Evolutionary conservation across 192 early-diverging fungal species (phyloP).

Genomic region (Backusella morwellensis): DNA sequence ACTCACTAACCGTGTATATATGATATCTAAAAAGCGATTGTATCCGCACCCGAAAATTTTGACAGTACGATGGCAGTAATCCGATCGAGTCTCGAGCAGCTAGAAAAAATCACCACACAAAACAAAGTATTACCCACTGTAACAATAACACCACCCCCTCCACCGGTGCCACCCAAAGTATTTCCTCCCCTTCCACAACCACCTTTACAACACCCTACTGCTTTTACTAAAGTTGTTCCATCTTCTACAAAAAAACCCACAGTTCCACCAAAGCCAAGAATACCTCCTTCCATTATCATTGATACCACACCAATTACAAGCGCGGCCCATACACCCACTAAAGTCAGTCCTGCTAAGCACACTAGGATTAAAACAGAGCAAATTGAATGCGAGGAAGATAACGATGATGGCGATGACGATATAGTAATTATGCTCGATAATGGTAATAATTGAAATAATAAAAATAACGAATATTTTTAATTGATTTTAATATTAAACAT

Average conservation of each 20-base stretch:
- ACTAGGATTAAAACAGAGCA: constrained; percentile 1
- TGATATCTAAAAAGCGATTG: background rate
- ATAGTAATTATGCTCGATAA: constrained; percentile 22
- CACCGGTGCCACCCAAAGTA: constrained; percentile 25
- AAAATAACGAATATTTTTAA: background rate
- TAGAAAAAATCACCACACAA: constrained; percentile 10
- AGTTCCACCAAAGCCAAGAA: constrained; percentile 48
- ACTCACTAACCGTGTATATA: background rate
- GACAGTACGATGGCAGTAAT: background rate
- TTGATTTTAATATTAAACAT: background rate
- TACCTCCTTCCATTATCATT: constrained; percentile 1
- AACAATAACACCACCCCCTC: background rate
- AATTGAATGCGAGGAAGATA: constrained; percentile 34
- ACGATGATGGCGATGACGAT: constrained; percentile 39
- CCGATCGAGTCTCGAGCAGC: constrained; percentile 10
- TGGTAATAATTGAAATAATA: background rate
- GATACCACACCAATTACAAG: constrained; percentile 8
- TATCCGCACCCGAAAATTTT: background rate
- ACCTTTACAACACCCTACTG: background rate
- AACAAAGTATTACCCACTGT: constrained; percentile 11
- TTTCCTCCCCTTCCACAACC: background rate
- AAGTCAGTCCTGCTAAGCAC: background rate
- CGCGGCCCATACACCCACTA: constrained; percentile 4
- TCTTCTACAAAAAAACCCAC: constrained; percentile 11
- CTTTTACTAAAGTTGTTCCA: background rate